These are phyloP conservation scores for Artemisia annua DNA, from an alignment of 129 eudicot species.

Conservation along the genomic window DNA sequence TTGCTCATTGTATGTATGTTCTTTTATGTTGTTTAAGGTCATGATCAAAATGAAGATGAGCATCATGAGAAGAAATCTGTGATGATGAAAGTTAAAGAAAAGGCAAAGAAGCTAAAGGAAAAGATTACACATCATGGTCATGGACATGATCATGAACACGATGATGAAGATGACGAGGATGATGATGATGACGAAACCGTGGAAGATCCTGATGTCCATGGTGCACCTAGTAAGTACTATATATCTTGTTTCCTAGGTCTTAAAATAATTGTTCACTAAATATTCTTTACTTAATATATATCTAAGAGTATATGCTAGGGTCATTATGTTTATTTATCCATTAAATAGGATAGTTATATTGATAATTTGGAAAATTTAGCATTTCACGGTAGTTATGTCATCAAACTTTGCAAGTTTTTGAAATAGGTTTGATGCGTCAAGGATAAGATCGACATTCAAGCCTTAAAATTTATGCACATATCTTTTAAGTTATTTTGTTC, in stretches of 20 bases:
- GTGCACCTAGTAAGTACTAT: slow-evolving; percentile 60
- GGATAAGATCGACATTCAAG: no score
- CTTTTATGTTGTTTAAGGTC: slow-evolving; percentile 24
- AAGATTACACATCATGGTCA: slow-evolving; percentile 48
- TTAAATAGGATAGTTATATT: no score
- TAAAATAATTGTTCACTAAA: neutral
- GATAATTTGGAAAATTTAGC: no score
- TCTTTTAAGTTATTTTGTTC: no score
- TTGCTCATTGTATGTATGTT: neutral
- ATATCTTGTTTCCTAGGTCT: neutral
- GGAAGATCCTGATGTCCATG: slow-evolving; percentile 67
- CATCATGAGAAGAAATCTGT: slow-evolving; percentile 76
- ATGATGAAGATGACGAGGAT: neutral
- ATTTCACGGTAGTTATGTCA: no score
- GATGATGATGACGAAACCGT: slow-evolving; percentile 38
- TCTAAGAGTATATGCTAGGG: no score
- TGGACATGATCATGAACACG: slow-evolving; percentile 30
- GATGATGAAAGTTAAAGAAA: slow-evolving; percentile 81
- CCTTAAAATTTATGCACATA: no score
- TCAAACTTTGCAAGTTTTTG: no score
- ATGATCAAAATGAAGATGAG: slow-evolving; percentile 35
- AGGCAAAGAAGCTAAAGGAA: slow-evolving; percentile 83
- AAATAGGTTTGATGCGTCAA: no score
- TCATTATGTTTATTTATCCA: no score
- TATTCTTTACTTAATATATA: neutral